phyloP scores from a whole-genome alignment of 768 basidiomycete species.

The Omphalotus guepiniiformis region DNA sequence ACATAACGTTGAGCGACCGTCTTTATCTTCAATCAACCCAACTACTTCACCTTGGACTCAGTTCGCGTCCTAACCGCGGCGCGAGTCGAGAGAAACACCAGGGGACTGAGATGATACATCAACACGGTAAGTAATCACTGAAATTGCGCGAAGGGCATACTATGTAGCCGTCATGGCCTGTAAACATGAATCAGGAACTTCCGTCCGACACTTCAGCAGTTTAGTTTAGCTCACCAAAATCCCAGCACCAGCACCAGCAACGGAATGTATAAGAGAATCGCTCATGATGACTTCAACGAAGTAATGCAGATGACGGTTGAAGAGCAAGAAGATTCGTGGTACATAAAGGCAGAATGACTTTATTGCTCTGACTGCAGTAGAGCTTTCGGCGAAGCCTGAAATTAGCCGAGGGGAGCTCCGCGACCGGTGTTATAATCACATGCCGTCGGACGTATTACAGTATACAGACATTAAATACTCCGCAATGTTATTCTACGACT shows the following conservation, averaged over 20 bases:
- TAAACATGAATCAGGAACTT: constrained; percentile 20
- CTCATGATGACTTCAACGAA: constrained; percentile 36
- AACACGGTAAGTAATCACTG: neutral
- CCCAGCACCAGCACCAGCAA: constrained; percentile 89
- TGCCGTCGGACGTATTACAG: constrained; percentile 9
- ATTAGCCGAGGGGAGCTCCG: neutral
- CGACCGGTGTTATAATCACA: constrained; percentile 12
- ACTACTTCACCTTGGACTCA: constrained; percentile 57
- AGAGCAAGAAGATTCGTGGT: neutral
- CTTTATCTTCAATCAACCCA: neutral
- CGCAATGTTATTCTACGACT: neutral
- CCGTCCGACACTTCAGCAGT: neutral
- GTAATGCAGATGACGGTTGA: neutral
- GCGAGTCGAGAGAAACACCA: constrained; percentile 89
- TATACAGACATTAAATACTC: neutral
- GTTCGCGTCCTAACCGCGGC: constrained; percentile 88
- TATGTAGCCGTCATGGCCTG: constrained; percentile 86
- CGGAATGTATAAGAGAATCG: constrained; percentile 81
- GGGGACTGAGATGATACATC: constrained; percentile 52
- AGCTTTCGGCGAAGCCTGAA: neutral
- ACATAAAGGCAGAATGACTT: neutral
- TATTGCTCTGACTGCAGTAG: neutral
- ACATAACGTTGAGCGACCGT: constrained; percentile 2
- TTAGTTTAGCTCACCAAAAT: constrained; percentile 36
- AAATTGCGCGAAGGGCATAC: constrained; percentile 37